Base-by-base conservation (phyloP, 2,329 filamentous ascomycete species). In the Zarea fungicola region DNA sequence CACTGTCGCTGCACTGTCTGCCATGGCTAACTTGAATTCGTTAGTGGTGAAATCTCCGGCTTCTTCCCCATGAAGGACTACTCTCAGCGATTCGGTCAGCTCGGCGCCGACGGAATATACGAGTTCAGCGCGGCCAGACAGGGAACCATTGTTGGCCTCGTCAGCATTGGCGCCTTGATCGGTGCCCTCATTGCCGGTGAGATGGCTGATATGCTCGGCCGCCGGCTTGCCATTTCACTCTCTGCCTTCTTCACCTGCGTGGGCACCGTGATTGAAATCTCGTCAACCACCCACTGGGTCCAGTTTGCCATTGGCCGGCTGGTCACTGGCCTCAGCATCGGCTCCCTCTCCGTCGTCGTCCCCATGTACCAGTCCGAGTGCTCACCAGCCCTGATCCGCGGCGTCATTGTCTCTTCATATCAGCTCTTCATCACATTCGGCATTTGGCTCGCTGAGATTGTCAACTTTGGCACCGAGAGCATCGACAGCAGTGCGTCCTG, bases 281-380 rank as follows among this genome's bases (percentile, higher is more conserved):
- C 80, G 0, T 81, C 81, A 0, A 57, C 65, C 1, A 60, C 55
- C 3, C 64, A 65, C 36, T 87, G 83, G 83, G 78, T 76, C 51
- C 83, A 86, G 57, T 76, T 86, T 50, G 81, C 81, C 23, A 63
- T 83, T 16, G 84, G 83, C 41, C 74, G 84, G 37, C 74, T 83
- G 55, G 74, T 85, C n/a, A 83, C 81, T 21, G 83, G 84, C 55
- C 61, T 85, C 3, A 82, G 82, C 18, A 80, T 87, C 40, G 84
- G 84, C 23, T 73, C 77, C 18, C 69, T 86, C 0, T 83, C 78
- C 6, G 82, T 84, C 35, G 68, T 80, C 22, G 80, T 83, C 1
- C 81, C 81, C 41, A 82, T 87, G 78, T 87, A 87, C 57, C 81
- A 85, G 61, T 78, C 75, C 14, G 84, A 87, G 64, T 81, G 76